Evolutionary conservation across 805 yeast species (phyloP).

Genomic region (Metschnikowia shivogae): DNA sequence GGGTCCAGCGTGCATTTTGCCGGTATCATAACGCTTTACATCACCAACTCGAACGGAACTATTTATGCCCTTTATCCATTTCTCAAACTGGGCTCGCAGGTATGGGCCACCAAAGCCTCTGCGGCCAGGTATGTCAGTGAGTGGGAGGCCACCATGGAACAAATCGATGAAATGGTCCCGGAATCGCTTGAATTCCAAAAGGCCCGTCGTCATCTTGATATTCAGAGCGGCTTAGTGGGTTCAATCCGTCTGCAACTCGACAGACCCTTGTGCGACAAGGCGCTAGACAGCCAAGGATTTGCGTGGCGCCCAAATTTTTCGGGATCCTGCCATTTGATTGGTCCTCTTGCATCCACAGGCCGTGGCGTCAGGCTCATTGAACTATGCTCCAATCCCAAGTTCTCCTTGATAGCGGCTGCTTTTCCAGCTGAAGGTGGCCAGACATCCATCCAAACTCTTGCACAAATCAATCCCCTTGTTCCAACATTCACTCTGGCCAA

Average conservation of each 20-base stretch:
- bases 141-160: conserved; percentile 4
- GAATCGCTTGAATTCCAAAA: conserved; percentile 9
- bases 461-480: conserved; percentile 13
- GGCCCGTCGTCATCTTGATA: conserved; percentile 4
- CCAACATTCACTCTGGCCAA: conserved; percentile 5
- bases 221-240: conserved; percentile 7
- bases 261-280: conserved; percentile 5
- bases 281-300: not conserved
- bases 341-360: conserved; percentile 8
- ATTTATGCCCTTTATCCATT: conserved; percentile 16
- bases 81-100: conserved; percentile 4
- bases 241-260: conserved; percentile 3
- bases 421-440: conserved; percentile 1
- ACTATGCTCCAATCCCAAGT: not conserved
- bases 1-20: conserved; percentile 13
- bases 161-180: conserved; percentile 8
- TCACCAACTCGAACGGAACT: conserved; percentile 8
- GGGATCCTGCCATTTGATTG: conserved; percentile 3
- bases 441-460: conserved; percentile 4
- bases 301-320: not conserved
- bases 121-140: conserved; percentile 10
- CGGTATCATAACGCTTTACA: conserved; percentile 14
- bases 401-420: conserved; percentile 8
- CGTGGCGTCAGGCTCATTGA: conserved; percentile 4
- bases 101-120: conserved; percentile 10